Percentiles rank a stretch among this genome's conserved stretches.
phyloP scores from a whole-genome alignment of 1,284 basidiomycete species.

The Phellinidium pouzarii region DNA sequence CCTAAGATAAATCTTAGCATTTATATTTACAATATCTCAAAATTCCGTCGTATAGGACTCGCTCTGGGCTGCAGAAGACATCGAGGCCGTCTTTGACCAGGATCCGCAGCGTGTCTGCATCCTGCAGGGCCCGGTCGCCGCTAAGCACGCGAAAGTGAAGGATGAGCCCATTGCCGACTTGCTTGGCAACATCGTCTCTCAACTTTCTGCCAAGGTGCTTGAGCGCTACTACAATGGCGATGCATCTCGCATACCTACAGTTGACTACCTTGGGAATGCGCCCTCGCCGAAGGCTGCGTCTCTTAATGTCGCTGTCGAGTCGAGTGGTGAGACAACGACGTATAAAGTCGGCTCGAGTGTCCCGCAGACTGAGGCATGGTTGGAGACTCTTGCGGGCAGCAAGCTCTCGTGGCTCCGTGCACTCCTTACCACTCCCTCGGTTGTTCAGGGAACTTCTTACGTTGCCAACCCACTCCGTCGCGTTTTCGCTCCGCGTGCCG shows the following conservation, averaged over 20 bases:
- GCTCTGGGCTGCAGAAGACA: constrained; percentile 96
- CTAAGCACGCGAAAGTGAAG: constrained; percentile 80
- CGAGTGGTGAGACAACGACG: constrained; percentile 41
- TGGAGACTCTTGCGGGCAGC: constrained; percentile 78
- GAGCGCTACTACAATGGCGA: constrained; percentile 79
- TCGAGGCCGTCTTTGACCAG: constrained; percentile 97
- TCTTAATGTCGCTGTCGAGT: constrained; percentile 45
- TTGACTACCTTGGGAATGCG: constrained; percentile 80
- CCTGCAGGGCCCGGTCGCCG: constrained; percentile 93
- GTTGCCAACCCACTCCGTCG: constrained; percentile 88
- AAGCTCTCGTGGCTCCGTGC: constrained; percentile 85
- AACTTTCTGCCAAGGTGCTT: constrained; percentile 78
- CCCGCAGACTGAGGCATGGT: constrained; percentile 69
- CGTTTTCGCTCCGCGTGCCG: constrained; percentile 74
- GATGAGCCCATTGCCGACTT: constrained; percentile 93
- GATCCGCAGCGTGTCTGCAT: constrained; percentile 98
- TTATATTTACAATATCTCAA: constrained; percentile 10
- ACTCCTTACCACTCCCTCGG: constrained; percentile 72
- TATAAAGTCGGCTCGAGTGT: constrained; percentile 52
- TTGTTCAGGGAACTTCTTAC: constrained; percentile 82
- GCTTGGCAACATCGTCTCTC: constrained; percentile 79
- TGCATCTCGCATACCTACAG: constrained; percentile 66
- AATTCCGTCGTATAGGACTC: constrained; percentile 62
- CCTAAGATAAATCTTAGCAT: constrained; percentile 7
- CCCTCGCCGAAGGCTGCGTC: constrained; percentile 29